A percentile compares a stretch with the other conserved stretches of the same genome.
Evolutionary conservation across 2,329 filamentous ascomycete genomes (phyloP).

Genomic region (Cordyceps cicadae): DNA sequence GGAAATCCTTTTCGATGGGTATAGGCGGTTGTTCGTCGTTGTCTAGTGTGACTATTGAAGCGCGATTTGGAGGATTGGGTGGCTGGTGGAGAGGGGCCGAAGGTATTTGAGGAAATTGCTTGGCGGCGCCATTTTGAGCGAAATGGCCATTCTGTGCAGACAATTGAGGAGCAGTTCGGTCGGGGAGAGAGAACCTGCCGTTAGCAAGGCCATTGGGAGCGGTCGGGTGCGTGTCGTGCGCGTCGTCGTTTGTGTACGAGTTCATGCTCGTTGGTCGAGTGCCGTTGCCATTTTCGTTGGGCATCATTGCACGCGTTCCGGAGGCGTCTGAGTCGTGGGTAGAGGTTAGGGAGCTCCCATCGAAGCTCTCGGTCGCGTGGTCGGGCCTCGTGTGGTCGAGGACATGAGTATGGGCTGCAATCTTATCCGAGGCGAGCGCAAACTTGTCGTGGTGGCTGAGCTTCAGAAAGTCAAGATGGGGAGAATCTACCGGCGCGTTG

Average conservation of each 20-base stretch:
- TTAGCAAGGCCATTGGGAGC: constrained; percentile 7
- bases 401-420: constrained; percentile 27
- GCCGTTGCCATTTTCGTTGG: constrained; percentile 33
- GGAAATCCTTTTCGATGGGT: neutral
- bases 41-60: neutral
- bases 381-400: constrained; percentile 35
- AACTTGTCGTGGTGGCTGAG: constrained; percentile 34
- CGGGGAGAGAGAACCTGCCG: constrained; percentile 10
- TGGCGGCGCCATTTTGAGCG: constrained; percentile 19
- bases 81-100: constrained; percentile 1
- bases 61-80: neutral
- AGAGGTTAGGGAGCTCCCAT: constrained; percentile 46
- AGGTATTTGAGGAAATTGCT: neutral
- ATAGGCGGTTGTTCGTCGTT: neutral
- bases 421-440: constrained; percentile 25
- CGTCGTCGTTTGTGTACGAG: constrained; percentile 44
- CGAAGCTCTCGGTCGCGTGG: constrained; percentile 43
- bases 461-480: constrained; percentile 35
- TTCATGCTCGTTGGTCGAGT: constrained; percentile 46
- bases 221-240: constrained; percentile 9
- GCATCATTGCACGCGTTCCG: constrained; percentile 33
- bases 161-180: neutral
- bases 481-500: constrained; percentile 33
- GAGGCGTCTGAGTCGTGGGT: constrained; percentile 45
- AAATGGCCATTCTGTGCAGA: neutral